Evolutionary conservation across 1,284 basidiomycete genomes (phyloP), one percentile per base, ranked within the genome.

Genomic region (Albatrellus sp.): DNA sequence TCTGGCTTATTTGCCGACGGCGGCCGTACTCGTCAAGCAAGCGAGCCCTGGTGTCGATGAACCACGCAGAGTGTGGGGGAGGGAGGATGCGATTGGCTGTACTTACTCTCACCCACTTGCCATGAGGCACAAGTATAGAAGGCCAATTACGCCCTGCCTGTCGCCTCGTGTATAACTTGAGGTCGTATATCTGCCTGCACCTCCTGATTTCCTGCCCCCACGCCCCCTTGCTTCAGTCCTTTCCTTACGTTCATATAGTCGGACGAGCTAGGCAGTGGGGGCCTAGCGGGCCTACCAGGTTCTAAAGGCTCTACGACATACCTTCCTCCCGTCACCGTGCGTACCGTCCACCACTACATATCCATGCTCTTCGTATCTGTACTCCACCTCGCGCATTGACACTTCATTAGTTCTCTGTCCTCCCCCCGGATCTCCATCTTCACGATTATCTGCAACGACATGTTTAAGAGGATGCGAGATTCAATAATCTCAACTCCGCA

Each of bases 401-500:
- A n/a, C 29, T n/a, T 29, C 44, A 24, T 16, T 19, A 31, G 20
- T 30, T 41, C 35, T 37, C 35, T 37, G 13, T 14, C 19, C 14
- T 2, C 35, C 35, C 10, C 35, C 24, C 3, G 24, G 24, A 24
- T 24, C 24, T 3, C 24, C 24, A 24, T 24, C 24, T 24, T 24
- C 19, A 14, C 16, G 35, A 37, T 16, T n/a, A 37, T 19, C 35
- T n/a, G 35, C 35, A 40, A 13, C 42, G 9, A n/a, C 33, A 43
- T 59, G 43, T 42, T 57, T 30, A 52, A 54, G 40, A 45, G 38
- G 19, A 29, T 31, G 37, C 24, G 29, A 14, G 44, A 45, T 9
- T 50, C 49, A 50, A 51, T 35, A 2, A 29, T 11, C 49, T 52
- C 54, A 40, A 63, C 56, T 40, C 66, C 58, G 47, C 50, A 48